Conservation (phyloP, 1,284 basidiomycete genomes). For the Cutaneotrichosporon mucoides region DNA sequence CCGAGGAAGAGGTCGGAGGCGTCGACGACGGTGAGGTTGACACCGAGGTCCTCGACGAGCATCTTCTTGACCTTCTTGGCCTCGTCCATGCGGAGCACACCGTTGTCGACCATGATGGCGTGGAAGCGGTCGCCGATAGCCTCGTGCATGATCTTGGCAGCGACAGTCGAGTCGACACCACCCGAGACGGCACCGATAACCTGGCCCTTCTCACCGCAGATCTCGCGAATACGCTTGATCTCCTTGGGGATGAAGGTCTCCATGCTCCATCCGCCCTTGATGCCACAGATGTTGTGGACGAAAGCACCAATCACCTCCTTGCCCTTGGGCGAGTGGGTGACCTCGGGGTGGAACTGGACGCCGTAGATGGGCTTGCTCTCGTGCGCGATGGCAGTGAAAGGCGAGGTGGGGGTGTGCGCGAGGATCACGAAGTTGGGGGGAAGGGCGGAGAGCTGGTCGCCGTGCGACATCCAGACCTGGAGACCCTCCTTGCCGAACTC, state of each 20-base stretch:
- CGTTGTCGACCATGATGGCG: constrained; percentile 99
- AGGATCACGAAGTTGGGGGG: constrained; percentile 85
- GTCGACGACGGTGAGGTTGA: constrained; percentile 94
- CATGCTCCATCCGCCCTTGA: constrained; percentile 91
- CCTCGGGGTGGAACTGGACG: constrained; percentile 99
- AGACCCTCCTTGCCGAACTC: constrained; percentile 61
- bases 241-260: constrained; percentile 96
- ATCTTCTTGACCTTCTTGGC: constrained; percentile 91
- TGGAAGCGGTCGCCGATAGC: constrained; percentile 99
- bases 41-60: constrained; percentile 88
- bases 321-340: constrained; percentile 88
- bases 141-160: constrained; percentile 99
- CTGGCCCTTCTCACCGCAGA: constrained; percentile 89
- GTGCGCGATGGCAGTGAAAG: constrained; percentile 92
- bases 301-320: constrained; percentile 89
- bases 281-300: constrained; percentile 78
- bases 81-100: constrained; percentile 89
- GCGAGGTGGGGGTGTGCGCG: constrained; percentile 80
- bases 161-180: constrained; percentile 96
- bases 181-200: constrained; percentile 98
- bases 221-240: constrained; percentile 87
- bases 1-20: constrained; percentile 90
- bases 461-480: constrained; percentile 99
- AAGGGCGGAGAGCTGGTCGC: constrained; percentile 81
- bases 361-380: constrained; percentile 86